Evolutionary conservation across 768 basidiomycete genomes (phyloP).

Genomic region (Russula olivacea): DNA sequence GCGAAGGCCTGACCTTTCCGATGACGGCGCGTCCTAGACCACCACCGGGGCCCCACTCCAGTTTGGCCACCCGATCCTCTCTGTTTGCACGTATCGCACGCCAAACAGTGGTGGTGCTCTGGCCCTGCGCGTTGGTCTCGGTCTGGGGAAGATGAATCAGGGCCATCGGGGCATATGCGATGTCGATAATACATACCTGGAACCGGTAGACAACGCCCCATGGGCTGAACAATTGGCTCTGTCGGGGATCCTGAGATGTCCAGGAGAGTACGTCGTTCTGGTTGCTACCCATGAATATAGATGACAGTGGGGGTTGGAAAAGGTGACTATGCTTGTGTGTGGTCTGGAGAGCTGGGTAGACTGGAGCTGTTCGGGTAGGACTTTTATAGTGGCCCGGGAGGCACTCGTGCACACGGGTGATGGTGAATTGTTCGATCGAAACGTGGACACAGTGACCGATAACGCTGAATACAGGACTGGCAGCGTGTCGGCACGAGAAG

Average conservation of each 20-base stretch:
- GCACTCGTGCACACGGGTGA: constrained; percentile 45
- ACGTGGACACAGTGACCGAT: constrained; percentile 66
- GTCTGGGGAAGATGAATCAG: constrained; percentile 47
- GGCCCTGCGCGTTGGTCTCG: constrained; percentile 52
- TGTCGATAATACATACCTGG: constrained; percentile 43
- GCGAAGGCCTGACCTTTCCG: constrained; percentile 55
- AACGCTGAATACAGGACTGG: constrained; percentile 60
- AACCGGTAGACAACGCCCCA: constrained; percentile 81
- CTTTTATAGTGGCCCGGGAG: constrained; percentile 45
- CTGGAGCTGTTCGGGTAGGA: constrained; percentile 24
- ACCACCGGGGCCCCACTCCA: constrained; percentile 81
- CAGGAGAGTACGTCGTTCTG: constrained; percentile 66
- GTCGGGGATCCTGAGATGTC: constrained; percentile 82
- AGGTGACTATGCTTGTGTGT: constrained; percentile 22
- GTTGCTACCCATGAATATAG: constrained; percentile 40
- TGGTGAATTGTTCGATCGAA: constrained; percentile 59
- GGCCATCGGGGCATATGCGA: constrained; percentile 25
- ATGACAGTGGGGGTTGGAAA: constrained; percentile 29
- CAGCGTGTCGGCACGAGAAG: constrained; percentile 70
- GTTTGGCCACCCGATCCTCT: constrained; percentile 82
- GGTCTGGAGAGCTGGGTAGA: constrained; percentile 27
- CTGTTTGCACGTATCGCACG: constrained; percentile 77
- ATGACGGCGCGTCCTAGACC: constrained; percentile 80
- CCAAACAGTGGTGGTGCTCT: constrained; percentile 72
- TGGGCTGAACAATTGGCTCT: constrained; percentile 75